Evolutionary conservation across 2,329 filamentous ascomycete genomes (phyloP).

Genomic region (Pseudocercospora fuligena): DNA sequence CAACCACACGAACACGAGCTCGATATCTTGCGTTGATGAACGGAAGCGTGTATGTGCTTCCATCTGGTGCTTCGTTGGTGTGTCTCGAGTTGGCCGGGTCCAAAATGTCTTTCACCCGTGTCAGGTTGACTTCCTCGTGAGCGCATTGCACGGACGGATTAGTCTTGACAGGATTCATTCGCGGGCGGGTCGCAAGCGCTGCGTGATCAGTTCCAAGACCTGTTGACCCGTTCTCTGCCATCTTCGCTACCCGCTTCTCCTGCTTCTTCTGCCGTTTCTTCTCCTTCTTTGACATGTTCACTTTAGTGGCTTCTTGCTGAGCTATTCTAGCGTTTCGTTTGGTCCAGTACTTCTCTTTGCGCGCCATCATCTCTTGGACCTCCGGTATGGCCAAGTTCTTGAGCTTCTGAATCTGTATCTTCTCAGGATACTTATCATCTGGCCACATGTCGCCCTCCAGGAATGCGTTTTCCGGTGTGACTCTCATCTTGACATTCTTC

Average conservation of each 20-base stretch:
- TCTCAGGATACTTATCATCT: conserved; percentile 58
- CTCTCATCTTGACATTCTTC: conserved; percentile 73
- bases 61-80: conserved; percentile 48
- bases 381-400: conserved; percentile 43
- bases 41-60: conserved; percentile 30
- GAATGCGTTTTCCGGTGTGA: conserved; percentile 54
- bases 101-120: conserved; percentile 55
- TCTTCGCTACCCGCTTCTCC: conserved; percentile 36
- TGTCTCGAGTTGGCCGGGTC: conserved; percentile 50
- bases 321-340: conserved; percentile 40
- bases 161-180: conserved; percentile 8
- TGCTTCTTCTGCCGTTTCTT: conserved; percentile 45
- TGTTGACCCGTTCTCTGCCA: not conserved
- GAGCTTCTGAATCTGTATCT: conserved; percentile 64
- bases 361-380: conserved; percentile 63
- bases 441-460: conserved; percentile 75
- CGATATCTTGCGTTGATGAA: conserved; percentile 69
- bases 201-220: not conserved
- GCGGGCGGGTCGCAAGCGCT: not conserved
- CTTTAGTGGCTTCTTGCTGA: conserved; percentile 19
- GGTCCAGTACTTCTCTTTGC: conserved; percentile 65
- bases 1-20: conserved; percentile 74
- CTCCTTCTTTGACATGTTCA: conserved; percentile 25
- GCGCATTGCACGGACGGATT: conserved; percentile 46
- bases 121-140: conserved; percentile 48